These are phyloP conservation scores for Exophiala calicioides DNA, from an alignment of 2,329 filamentous ascomycete species.

Conservation along the genomic window DNA sequence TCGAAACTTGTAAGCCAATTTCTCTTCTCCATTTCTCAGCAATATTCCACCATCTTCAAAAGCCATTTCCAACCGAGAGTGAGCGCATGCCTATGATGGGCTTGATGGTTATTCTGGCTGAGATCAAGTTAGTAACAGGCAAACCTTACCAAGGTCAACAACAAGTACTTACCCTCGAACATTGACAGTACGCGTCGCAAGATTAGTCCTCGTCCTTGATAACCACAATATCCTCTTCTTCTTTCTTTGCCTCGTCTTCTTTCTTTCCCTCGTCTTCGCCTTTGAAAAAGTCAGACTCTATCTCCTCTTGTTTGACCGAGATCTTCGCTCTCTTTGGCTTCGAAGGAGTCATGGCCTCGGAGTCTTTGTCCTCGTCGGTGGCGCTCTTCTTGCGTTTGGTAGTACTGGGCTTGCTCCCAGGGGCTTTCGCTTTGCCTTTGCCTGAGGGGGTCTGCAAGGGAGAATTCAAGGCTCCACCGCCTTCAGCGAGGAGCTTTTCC, in stretches of 20 bases:
- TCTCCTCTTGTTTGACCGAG: not conserved
- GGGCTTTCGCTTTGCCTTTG: constrained; percentile 8
- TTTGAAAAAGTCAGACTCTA: too few relatives aligned
- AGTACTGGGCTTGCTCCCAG: constrained; percentile 5
- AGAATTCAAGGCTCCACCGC: not conserved
- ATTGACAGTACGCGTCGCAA: too few relatives aligned
- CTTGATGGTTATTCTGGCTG: too few relatives aligned
- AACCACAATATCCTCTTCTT: not conserved
- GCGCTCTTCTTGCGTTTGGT: constrained; percentile 18
- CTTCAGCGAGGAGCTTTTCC: constrained; percentile 21
- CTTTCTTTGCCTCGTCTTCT: constrained; percentile 2
- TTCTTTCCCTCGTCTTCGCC: constrained; percentile 8
- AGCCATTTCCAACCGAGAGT: too few relatives aligned
- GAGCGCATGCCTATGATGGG: too few relatives aligned
- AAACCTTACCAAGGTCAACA: too few relatives aligned
- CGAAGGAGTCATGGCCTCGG: constrained; percentile 4
- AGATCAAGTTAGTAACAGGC: too few relatives aligned
- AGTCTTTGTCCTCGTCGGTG: constrained; percentile 4
- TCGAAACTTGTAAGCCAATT: too few relatives aligned
- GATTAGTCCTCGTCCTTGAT: not conserved
- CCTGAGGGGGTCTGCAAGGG: not conserved
- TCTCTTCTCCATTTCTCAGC: too few relatives aligned
- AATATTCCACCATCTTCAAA: too few relatives aligned
- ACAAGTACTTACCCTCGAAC: too few relatives aligned
- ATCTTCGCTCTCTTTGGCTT: constrained; percentile 14